Percentiles rank a stretch among this genome's conserved stretches.
Evolutionary conservation across 1,139 yeast genomes (phyloP).

Genomic region (Kodamaea suecica): DNA sequence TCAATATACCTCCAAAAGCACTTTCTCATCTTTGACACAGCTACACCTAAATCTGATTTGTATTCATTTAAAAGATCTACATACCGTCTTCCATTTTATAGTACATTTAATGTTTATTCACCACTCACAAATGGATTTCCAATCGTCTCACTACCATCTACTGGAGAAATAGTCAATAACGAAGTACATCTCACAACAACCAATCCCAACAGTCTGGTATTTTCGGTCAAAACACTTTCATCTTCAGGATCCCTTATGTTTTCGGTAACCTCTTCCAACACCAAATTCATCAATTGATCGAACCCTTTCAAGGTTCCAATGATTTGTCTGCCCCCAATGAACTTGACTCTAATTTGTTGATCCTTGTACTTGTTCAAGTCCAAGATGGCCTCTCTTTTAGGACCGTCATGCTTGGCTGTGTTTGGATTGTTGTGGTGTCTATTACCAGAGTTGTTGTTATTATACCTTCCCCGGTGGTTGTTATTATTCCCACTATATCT

Average conservation of each 20-base stretch:
- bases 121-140: conserved; percentile 59
- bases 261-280: conserved; percentile 80
- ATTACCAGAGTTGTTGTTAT: conserved; percentile 4
- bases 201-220: conserved; percentile 57
- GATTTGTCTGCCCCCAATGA: conserved; percentile 83
- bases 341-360: conserved; percentile 68
- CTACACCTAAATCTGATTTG: too few species aligned
- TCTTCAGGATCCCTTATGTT: conserved; percentile 65
- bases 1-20: too few species aligned
- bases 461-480: background rate
- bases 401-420: conserved; percentile 57
- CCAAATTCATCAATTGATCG: conserved; percentile 91
- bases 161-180: conserved; percentile 76
- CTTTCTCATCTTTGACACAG: too few species aligned
- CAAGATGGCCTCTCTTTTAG: conserved; percentile 85
- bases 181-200: conserved; percentile 89
- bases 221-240: conserved; percentile 41
- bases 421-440: conserved; percentile 9
- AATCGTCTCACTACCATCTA: conserved; percentile 76
- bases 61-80: too few species aligned
- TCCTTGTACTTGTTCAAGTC: conserved; percentile 79
- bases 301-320: conserved; percentile 80
- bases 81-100: too few species aligned
- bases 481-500: background rate
- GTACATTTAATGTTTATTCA: conserved; percentile 13